These are phyloP conservation scores for Arachnomyces sp. DNA, from an alignment of 2,329 filamentous ascomycete species.

Conservation along the genomic window DNA sequence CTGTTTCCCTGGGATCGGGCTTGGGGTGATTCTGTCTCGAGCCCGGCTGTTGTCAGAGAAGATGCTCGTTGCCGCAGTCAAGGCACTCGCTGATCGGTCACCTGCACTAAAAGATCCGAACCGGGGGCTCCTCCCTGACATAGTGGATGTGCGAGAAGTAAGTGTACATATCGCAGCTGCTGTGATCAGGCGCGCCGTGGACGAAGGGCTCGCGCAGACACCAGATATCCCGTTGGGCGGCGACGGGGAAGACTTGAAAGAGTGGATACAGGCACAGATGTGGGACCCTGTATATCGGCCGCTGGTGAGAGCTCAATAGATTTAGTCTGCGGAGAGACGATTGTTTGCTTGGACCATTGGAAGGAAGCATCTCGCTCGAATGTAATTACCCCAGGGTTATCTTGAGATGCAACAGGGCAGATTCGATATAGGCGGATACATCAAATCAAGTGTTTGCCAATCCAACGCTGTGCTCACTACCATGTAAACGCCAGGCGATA, in stretches of 20 bases:
- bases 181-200: slow-evolving; percentile 63
- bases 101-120: slow-evolving; percentile 59
- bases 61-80: slow-evolving; percentile 74
- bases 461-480: too few relatives aligned
- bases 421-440: too few relatives aligned
- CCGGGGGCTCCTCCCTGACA: slow-evolving; percentile 65
- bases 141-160: slow-evolving; percentile 63
- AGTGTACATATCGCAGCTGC: slow-evolving; percentile 68
- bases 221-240: slow-evolving; percentile 51
- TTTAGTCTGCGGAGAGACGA: too few relatives aligned
- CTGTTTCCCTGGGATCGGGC: slow-evolving; percentile 76
- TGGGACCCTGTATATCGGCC: slow-evolving; percentile 32
- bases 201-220: slow-evolving; percentile 60
- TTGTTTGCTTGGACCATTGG: too few relatives aligned
- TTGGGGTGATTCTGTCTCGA: slow-evolving; percentile 66
- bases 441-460: too few relatives aligned
- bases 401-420: too few relatives aligned
- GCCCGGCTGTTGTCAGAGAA: slow-evolving; percentile 59
- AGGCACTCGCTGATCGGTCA: slow-evolving; percentile 61
- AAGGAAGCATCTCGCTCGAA: too few relatives aligned
- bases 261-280: slow-evolving; percentile 36
- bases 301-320: slow-evolving; percentile 11
- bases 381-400: too few relatives aligned
- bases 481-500: too few relatives aligned
- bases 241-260: slow-evolving; percentile 20